A percentile compares a stretch with the other conserved stretches of the same genome.
Conservation (phyloP, 345 rosid species). For the Citrus maxima region DNA sequence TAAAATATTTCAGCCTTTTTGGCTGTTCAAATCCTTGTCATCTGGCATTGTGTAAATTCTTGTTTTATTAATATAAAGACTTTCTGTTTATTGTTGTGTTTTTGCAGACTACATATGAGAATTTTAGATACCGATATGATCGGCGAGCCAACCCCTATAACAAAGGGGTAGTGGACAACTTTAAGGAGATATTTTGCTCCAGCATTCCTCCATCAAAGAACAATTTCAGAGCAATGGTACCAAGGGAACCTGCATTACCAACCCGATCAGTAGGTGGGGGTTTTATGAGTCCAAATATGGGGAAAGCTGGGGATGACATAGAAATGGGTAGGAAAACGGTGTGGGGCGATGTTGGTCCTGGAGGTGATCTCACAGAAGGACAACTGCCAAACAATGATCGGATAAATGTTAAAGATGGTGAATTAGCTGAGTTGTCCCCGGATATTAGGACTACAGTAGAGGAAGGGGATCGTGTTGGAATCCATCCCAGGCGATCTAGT, state of each 20-base stretch:
- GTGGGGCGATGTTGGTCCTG: constrained; percentile 76
- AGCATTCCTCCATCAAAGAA: constrained; percentile 73
- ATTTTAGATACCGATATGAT: constrained; percentile 89
- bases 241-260: constrained; percentile 65
- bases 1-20: constrained; percentile 15
- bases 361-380: constrained; percentile 60
- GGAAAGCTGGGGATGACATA: constrained; percentile 80
- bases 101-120: constrained; percentile 91
- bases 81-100: neutral
- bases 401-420: constrained; percentile 74
- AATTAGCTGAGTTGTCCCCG: constrained; percentile 68
- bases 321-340: constrained; percentile 97
- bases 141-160: constrained; percentile 75
- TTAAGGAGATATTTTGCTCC: constrained; percentile 69
- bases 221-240: constrained; percentile 68
- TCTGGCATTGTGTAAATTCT: neutral
- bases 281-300: constrained; percentile 97
- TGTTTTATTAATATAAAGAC: neutral
- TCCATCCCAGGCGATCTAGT: constrained; percentile 77
- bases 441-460: constrained; percentile 64
- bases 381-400: constrained; percentile 56
- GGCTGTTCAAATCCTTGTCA: neutral
- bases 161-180: constrained; percentile 69
- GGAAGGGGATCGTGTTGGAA: constrained; percentile 58
- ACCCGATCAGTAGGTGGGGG: constrained; percentile 62